Base-by-base conservation (phyloP, 805 yeast genomes). In the Saccharomycopsis fibuligera region DNA sequence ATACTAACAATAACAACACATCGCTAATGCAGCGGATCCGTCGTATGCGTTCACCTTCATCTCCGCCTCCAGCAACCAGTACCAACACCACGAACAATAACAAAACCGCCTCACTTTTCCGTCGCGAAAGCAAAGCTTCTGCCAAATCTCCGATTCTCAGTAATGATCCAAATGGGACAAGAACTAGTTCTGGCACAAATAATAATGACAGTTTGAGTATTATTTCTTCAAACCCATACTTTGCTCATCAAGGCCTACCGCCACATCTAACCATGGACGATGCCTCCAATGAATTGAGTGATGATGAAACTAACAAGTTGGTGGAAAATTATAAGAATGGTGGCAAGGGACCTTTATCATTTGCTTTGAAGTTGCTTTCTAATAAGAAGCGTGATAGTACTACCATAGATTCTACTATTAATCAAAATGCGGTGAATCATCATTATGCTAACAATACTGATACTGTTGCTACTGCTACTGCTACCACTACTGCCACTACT, bases 231-330 rank as follows among this genome's bases (percentile, higher is more conserved):
- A 76, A 72, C 58, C 74, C 76, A 22, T 78, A 78, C 59, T 78
- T 78, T 61, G 74, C 72, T 4, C 77, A 74, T 56, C 83, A 78
- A 55, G 83, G 83, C 1, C 59, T 74, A 8, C 82, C 83, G 3
- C 79, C 79, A 2, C 83, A 78, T 55, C 47, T 53, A 17, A n/a
- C n/a, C n/a, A 69, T 64, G 44, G 57, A 48, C 45, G 54, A 51
- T 21, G 45, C 44, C 9, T 53, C 50, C 19, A 50, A 55, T 21
- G 45, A 49, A 14, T 35, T 35, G 41, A 52, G 41, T 52, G 59
- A 23, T 54, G 33, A 58, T 50, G 48, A 58, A 52, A 31, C 51
- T 5, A 45, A 27, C 43, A 54, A 42, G 24, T 41, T 51, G 12
- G 56, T 48, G 8, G 49, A 43, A 3, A 35, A 35, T 44, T 25